phyloP scores from a whole-genome alignment of 495 filamentous ascomycete species.

The Penicillium robsamsonii region DNA sequence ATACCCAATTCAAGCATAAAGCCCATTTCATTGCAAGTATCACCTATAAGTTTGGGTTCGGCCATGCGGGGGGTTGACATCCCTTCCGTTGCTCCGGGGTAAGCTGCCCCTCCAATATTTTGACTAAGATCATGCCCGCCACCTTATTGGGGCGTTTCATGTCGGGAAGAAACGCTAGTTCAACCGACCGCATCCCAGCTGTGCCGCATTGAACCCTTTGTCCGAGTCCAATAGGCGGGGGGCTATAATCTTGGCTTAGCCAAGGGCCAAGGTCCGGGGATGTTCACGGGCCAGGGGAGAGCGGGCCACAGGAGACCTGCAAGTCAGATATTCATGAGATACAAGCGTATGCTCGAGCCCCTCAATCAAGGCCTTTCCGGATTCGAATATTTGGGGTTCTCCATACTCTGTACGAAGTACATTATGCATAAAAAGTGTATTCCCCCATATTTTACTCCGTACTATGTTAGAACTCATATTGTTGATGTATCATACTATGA shows the following conservation, averaged over 20 bases:
- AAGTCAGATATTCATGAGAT: background rate
- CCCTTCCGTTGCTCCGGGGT: slow-evolving; percentile 48
- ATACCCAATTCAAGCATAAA: background rate
- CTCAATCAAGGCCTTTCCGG: background rate
- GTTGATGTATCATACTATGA: background rate
- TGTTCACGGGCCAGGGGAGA: slow-evolving; percentile 5
- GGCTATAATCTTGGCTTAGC: background rate
- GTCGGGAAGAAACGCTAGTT: slow-evolving; percentile 1
- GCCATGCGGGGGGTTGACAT: slow-evolving; percentile 41
- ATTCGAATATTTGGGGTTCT: background rate
- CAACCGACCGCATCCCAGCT: slow-evolving; percentile 2
- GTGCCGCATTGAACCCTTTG: slow-evolving; percentile 10
- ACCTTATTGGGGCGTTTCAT: background rate
- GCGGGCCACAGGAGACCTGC: slow-evolving; percentile 4
- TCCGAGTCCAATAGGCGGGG: background rate
- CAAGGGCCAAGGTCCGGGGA: slow-evolving; percentile 6
- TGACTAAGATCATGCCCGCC: slow-evolving; percentile 11
- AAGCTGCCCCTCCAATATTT: slow-evolving; percentile 19
- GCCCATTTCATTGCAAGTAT: background rate
- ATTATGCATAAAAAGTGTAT: background rate
- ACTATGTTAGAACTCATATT: background rate
- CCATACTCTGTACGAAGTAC: background rate
- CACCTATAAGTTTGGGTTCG: slow-evolving; percentile 24
- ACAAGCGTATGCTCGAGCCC: slow-evolving; percentile 3
- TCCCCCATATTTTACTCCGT: background rate